Evolutionary conservation across 129 eudicot genomes (phyloP), one percentile per base, ranked within the genome.

Genomic region (Arctium lappa): DNA sequence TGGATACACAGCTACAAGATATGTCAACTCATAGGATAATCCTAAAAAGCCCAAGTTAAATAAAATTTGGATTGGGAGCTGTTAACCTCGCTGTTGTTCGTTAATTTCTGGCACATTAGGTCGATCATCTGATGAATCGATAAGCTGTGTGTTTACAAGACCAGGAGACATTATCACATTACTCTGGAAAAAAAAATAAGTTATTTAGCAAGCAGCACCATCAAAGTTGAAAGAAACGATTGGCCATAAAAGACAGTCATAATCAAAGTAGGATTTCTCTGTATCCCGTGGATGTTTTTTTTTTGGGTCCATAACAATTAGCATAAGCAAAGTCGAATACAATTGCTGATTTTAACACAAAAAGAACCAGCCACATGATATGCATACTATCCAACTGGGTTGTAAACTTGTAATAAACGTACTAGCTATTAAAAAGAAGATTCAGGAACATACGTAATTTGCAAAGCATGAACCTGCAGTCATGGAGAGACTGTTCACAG

Each of bases 81-180:
- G 72, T 78, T 89, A 76, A 90, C 98, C 98, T 91, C 89, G 88
- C 9, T 82, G 91, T 62, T 86, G 86, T 71, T 91, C 94, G 72
- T 79, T 89, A 56, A 76, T 81, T 82, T 81, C 94, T n/a, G 91
- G 91, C 82, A 89, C 86, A 56, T 83, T 91, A 69, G 96, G 88
- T 72, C 12, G 90, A 81, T 84, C 82, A 8, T 85, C 85, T 6
- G 86, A 78, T 70, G 86, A 71, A 87, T 83, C 89, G 69, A 74
- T 73, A 73, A 18, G 74, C 27, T 72, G 78, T 15, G 65, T 76
- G 83, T 83, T 91, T 74, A 69, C 31, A 46, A 84, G 82, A 82
- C 81, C 82, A 85, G 87, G 85, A 75, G 86, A 48, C 83, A 85
- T 74, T n/a, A 86, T 83, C 77, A 60, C 83, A 77, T 86, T 82